Base-by-base conservation (phyloP, 805 yeast species). In the Spathaspora arborariae region DNA sequence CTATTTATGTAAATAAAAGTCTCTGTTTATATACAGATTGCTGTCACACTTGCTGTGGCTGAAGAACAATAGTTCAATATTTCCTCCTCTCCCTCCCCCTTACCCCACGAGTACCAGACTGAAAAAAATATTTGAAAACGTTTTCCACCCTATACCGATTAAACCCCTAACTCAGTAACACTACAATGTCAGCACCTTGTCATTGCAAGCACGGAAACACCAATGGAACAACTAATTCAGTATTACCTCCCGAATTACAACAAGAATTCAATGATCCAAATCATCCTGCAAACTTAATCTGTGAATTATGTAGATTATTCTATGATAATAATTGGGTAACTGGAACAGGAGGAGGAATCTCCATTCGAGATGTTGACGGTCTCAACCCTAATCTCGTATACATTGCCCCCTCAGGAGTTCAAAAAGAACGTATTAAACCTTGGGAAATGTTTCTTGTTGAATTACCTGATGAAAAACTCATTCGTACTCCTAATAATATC, bases 311-410 rank as follows among this genome's bases (percentile, higher is more conserved):
- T 62, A 72, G 79, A 44, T 68, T 78, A 15, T 88, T 92, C 61
- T 92, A 85, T 62, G 74, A 79, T 54, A 85, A 85, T 58, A 85
- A 87, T 43, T 90, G 97, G 96, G 92, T 88, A 55, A 84, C 96
- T 0, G 97, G 97, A 2, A 92, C 98, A 1, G 97, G 96, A 2
- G 98, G 97, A 26, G 97, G 97, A 2, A 84, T 92, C 56, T 85
- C 96, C 26, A 84, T 91, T 42, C 67, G 84, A 45, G 74, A 79
- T 42, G 59, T 56, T 11, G 74, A 77, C 2, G 76, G 74, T 1
- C 43, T 37, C 10, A 67, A 69, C 46, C 70, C 70, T 15, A 74
- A 80, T 50, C 57, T 69, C 18, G 79, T 88, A 15, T 91, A 77
- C 62, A 76, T 91, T 36, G 95, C 97, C 0, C 97, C 98, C 4